These are phyloP conservation scores for Kokia cookei DNA, from an alignment of 441 rosid species.

Conservation along the genomic window DNA sequence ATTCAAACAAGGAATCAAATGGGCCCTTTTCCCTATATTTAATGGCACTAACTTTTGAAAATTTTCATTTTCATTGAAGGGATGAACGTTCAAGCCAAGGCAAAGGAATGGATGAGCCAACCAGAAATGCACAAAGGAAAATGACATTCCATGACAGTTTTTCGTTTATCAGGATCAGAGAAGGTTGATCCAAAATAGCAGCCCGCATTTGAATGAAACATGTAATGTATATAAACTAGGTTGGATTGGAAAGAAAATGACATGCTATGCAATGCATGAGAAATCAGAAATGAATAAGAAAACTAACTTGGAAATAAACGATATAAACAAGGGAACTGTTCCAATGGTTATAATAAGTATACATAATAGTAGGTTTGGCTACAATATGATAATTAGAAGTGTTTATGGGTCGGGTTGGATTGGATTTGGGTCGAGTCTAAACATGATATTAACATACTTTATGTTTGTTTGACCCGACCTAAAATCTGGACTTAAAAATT, in stretches of 20 bases:
- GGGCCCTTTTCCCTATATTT: background rate
- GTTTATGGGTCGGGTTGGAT: too few species aligned
- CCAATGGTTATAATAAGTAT: too few species aligned
- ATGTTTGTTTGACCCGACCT: too few species aligned
- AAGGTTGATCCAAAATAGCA: constrained; percentile 12
- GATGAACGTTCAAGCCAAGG: background rate
- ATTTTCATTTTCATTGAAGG: background rate
- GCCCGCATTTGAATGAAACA: constrained; percentile 7
- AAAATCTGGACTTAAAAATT: too few species aligned
- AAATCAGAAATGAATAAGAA: background rate
- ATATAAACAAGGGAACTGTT: background rate
- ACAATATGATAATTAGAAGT: too few species aligned
- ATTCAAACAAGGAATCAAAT: background rate
- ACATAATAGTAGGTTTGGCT: too few species aligned
- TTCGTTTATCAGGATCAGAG: background rate
- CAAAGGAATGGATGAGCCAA: background rate
- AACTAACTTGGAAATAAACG: background rate
- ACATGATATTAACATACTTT: too few species aligned
- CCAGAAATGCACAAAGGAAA: background rate
- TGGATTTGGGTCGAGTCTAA: too few species aligned
- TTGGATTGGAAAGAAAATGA: too few species aligned
- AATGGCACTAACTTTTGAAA: background rate
- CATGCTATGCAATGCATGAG: background rate
- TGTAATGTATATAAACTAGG: too few species aligned
- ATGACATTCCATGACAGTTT: background rate